A percentile compares a stretch with the other conserved stretches of the same genome.
phyloP scores from a whole-genome alignment of 2,329 filamentous ascomycete species.

The Teratosphaeria epicoccoides region DNA sequence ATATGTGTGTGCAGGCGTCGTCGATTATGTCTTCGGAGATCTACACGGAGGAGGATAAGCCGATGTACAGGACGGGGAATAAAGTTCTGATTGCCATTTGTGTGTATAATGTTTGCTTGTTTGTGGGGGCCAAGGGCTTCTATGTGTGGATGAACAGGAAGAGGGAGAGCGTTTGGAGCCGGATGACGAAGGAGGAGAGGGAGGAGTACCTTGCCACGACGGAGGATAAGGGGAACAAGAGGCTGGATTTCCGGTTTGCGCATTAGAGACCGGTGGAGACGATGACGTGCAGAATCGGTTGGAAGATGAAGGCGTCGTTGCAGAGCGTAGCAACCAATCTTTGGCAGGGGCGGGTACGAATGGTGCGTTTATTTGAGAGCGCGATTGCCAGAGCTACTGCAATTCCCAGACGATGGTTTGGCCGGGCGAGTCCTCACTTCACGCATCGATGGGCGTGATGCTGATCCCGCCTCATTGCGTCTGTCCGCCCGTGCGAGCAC shows the following conservation, averaged over 20 bases:
- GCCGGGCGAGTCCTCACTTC: no score
- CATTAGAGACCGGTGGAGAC: conserved; percentile 5
- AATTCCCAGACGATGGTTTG: no score
- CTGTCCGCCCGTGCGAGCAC: no score
- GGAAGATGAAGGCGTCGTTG: background rate
- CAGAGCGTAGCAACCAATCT: no score
- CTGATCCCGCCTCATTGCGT: no score
- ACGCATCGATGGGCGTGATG: no score
- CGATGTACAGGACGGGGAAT: conserved; percentile 46
- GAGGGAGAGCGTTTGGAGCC: conserved; percentile 31
- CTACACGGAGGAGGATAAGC: conserved; percentile 45
- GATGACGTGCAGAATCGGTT: background rate
- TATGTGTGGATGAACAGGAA: conserved; percentile 30
- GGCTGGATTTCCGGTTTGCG: conserved; percentile 31
- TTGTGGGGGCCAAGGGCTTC: conserved; percentile 42
- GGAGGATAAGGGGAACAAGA: conserved; percentile 29
- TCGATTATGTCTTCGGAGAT: conserved; percentile 34
- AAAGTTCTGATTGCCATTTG: conserved; percentile 42
- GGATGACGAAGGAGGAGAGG: conserved; percentile 39
- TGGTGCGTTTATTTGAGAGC: no score
- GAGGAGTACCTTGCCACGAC: conserved; percentile 36
- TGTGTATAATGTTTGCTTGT: conserved; percentile 40
- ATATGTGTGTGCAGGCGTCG: conserved; percentile 36
- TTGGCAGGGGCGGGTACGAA: no score
- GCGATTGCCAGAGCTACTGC: no score